Evolutionary conservation across 345 rosid genomes (phyloP).

Genomic region (Gossypium turneri): DNA sequence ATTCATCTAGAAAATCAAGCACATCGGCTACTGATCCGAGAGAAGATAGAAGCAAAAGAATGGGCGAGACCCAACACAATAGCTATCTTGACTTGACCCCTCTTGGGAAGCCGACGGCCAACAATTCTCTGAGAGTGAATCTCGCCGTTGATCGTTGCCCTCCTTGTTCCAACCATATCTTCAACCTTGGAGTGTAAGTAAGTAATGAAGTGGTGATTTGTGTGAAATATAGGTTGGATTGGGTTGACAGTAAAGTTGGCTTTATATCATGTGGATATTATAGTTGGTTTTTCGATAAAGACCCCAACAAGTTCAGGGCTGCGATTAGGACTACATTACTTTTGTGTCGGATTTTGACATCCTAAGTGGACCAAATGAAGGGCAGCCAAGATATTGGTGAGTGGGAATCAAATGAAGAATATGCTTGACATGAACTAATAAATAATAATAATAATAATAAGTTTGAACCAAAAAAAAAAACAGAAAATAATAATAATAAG

Average conservation of each 20-base stretch:
- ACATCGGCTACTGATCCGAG: slow-evolving; percentile 8
- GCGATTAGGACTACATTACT: not conserved
- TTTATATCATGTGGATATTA: not conserved
- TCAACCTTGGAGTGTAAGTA: not conserved
- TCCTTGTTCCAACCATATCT: slow-evolving; percentile 14
- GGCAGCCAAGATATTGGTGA: not conserved
- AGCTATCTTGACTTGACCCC: slow-evolving; percentile 45
- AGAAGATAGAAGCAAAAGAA: slow-evolving; percentile 39
- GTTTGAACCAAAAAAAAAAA: too few relatives aligned
- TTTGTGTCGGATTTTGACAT: not conserved
- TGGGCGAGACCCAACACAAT: slow-evolving; percentile 40
- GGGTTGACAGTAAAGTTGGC: too few relatives aligned
- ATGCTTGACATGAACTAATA: not conserved
- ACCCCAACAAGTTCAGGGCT: not conserved
- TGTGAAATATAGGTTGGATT: too few relatives aligned
- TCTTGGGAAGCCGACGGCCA: slow-evolving; percentile 40
- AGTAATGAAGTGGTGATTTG: not conserved
- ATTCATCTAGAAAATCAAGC: not conserved
- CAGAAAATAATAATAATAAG: not conserved
- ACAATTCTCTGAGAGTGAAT: not conserved
- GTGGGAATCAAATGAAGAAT: not conserved
- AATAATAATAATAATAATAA: not conserved
- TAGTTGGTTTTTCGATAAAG: not conserved
- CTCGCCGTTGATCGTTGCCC: slow-evolving; percentile 17
- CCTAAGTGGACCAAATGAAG: not conserved